A percentile compares a stretch with the other conserved stretches of the same genome.
These are phyloP conservation scores for Pachysandra terminalis DNA, from an alignment of 164 flowering plant species.

Conservation along the genomic window DNA sequence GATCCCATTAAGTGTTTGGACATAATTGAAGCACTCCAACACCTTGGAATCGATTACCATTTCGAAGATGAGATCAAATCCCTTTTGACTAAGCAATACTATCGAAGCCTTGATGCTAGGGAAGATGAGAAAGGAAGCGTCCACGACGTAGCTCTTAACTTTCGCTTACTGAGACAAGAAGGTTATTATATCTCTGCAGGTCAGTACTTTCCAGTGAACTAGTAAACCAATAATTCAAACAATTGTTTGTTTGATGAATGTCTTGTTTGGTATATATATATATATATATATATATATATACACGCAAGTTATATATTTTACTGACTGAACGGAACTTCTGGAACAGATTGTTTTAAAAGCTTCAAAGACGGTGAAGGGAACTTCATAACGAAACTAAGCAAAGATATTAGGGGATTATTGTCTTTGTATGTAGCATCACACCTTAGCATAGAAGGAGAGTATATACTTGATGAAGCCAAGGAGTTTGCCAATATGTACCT, in stretches of 20 bases:
- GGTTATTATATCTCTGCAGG: slow-evolving; percentile 16
- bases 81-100: neutral
- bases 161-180: slow-evolving; percentile 25
- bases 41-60: slow-evolving; percentile 17
- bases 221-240: no score
- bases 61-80: slow-evolving; percentile 19
- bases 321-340: neutral
- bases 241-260: no score
- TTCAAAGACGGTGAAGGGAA: slow-evolving; percentile 32
- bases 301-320: neutral
- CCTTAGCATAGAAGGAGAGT: slow-evolving; percentile 39
- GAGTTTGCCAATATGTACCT: slow-evolving; percentile 31
- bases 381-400: slow-evolving; percentile 11
- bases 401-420: slow-evolving; percentile 26
- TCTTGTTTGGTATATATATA: no score
- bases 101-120: neutral
- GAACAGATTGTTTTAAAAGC: slow-evolving; percentile 29
- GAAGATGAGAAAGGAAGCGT: neutral
- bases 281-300: no score
- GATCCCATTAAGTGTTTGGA: neutral
- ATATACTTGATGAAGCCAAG: slow-evolving; percentile 41
- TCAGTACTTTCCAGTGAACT: no score
- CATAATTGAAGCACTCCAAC: slow-evolving; percentile 20
- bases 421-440: slow-evolving; percentile 35
- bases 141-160: slow-evolving; percentile 14